Base-by-base conservation (phyloP, 2,329 filamentous ascomycete genomes). In the Diplodia sapinea region DNA sequence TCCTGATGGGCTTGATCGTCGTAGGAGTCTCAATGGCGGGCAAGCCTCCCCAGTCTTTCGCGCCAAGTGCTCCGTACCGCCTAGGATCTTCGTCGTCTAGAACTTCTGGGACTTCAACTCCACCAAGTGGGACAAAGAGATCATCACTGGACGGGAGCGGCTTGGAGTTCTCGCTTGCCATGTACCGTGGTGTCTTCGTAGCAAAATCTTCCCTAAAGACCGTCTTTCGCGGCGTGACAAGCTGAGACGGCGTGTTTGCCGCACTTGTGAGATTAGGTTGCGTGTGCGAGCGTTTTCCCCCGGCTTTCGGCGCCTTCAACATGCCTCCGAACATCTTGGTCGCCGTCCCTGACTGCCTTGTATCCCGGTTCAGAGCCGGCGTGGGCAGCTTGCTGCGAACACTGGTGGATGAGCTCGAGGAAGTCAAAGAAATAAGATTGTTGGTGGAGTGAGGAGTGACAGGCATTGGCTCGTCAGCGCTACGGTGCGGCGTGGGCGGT, bases 121-220 rank as follows among this genome's bases (percentile, higher is more conserved):
- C 33, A 5, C 5, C 11, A 2, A 40, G 20, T 43, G 33, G 47
- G 29, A 17, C 43, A 29, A 63, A 63, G 43, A 63, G 31, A 26
- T 63, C 47, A 20, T 51, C 33, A 1, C n/a, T 43, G 17, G n/a
- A n/a, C 5, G 36, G 23, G 7, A 12, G 29, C 15, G 61, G 62
- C 62, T 20, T 65, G 3, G n/a, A 8, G 15, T 65, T 65, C 62
- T 65, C 62, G 5, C 36, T 36, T 12, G 62, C 23, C 51, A 55
- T 55, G 49, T 55, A 55, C 23, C 50, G 33, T 2, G 51, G 62
- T 2, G 62, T 65, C 50, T 31, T 65, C 11, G 62, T 54, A 23
- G 20, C 23, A n/a, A 67, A 54, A 17, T 67, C 65, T 23, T 67
- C 65, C 36, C 56, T 51, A n/a, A 61, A 62, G 33, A 62, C 55